Conservation (phyloP, 208 protist genomes). For the Porcisia hertigi region DNA sequence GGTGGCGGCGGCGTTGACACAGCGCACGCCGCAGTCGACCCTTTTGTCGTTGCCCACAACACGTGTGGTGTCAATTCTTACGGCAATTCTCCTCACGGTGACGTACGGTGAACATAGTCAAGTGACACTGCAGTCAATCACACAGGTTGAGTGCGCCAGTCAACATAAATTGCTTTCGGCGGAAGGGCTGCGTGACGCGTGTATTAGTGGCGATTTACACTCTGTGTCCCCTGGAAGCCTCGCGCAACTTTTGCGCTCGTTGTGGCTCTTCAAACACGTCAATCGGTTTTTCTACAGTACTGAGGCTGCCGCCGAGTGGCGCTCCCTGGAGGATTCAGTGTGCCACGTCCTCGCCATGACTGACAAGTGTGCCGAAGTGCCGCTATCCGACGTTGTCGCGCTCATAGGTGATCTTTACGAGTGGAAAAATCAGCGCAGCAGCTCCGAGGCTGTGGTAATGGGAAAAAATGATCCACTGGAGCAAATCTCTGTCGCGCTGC, state of each 20-base stretch:
- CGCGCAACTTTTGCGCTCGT: slow-evolving; percentile 11
- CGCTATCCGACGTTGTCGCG: neutral
- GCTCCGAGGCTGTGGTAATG: too few species aligned
- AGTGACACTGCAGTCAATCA: neutral
- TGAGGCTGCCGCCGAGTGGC: slow-evolving; percentile 1
- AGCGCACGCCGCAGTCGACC: neutral
- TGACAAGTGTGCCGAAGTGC: neutral
- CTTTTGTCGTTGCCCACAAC: slow-evolving; percentile 3
- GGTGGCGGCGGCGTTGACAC: neutral
- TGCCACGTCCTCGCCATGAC: neutral
- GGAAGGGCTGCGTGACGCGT: slow-evolving; percentile 13
- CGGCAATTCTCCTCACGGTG: neutral
- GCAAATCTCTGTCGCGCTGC: neutral
- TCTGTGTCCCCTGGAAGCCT: neutral
- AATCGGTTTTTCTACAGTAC: slow-evolving; percentile 2
- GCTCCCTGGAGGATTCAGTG: neutral
- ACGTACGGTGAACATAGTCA: neutral
- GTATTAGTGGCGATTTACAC: slow-evolving; percentile 3
- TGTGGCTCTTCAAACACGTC: neutral
- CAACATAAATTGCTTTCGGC: neutral
- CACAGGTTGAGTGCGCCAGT: neutral
- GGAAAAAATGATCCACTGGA: neutral
- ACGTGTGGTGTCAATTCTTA: slow-evolving; percentile 7
- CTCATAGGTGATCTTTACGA: neutral
- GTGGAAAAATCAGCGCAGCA: neutral